Evolutionary conservation across 768 basidiomycete genomes (phyloP), one percentile per base, ranked within the genome.

Genomic region (Tylopilus felleus): DNA sequence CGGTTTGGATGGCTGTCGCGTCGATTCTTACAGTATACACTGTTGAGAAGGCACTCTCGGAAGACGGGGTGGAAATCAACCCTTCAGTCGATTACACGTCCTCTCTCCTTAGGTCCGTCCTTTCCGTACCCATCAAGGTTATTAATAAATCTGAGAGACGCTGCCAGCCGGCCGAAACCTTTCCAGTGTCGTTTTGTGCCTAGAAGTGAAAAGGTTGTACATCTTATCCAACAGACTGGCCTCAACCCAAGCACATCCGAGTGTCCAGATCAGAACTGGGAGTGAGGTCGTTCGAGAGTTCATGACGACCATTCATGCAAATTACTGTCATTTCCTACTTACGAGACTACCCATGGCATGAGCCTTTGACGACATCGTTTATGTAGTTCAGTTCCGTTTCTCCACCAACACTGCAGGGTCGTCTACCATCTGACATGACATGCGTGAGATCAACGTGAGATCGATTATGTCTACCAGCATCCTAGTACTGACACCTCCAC

Each of bases 401-500:
- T 44, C 8, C 3, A 31, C 22, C 17, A 13, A 12, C 12, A 43
- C 7, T 21, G 43, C 49, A 35, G 16, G 8, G 12, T 36, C 17
- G 7, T 33, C 21, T 14, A 3, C 17, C n/a, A 31, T 29, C 25
- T 31, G 17, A 44, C n/a, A 29, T 31, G 17, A 44, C n/a, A 29
- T 36, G 35, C 35, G 6, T 36, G 35, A 29, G 22, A 36, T 48
- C 36, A 5, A 38, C n/a, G n/a, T n/a, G n/a, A n/a, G n/a, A n/a
- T n/a, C n/a, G n/a, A n/a, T 27, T 17, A 36, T 6, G 19, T 47
- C 41, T 69, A 82, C 84, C 84, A 85, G 17, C 72, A 58, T 22
- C 84, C 84, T 35, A 81, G 65, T 12, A 80, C 27, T 51, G 62
- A 61, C 17, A 72, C 74, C 42, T 74, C 63, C 2, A 71, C 69